Percentiles rank a stretch among this genome's conserved stretches.
Evolutionary conservation across 2,329 filamentous ascomycete genomes (phyloP).

Genomic region (Lojkania enalia): DNA sequence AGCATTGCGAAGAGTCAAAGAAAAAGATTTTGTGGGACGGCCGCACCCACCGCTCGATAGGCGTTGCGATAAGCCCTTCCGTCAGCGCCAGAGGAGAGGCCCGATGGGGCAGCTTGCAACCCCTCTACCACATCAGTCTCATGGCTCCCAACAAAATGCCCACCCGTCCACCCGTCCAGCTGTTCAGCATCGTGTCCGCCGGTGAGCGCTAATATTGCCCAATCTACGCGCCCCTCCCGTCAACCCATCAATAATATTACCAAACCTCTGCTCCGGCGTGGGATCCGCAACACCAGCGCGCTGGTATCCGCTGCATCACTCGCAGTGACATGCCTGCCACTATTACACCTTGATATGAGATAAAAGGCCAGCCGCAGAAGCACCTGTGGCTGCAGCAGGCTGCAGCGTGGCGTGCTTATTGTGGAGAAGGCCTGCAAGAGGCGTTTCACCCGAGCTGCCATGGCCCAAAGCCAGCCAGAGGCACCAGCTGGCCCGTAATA

Average conservation of each 20-base stretch:
- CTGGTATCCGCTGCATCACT: background rate
- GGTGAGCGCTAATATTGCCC: background rate
- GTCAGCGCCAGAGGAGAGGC: background rate
- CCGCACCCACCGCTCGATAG: background rate
- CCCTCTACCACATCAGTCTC: background rate
- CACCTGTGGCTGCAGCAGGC: slow-evolving; percentile 21
- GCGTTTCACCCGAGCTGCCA: too few species aligned
- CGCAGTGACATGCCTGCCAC: slow-evolving; percentile 1
- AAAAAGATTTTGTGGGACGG: slow-evolving; percentile 7
- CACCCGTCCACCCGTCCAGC: background rate
- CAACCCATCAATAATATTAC: slow-evolving; percentile 1
- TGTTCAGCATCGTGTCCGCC: background rate
- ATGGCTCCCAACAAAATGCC: slow-evolving; percentile 5
- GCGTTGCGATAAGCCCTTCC: slow-evolving; percentile 2
- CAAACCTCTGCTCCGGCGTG: background rate
- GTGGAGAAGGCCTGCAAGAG: slow-evolving; percentile 17
- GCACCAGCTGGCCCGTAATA: background rate
- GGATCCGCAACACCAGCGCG: background rate
- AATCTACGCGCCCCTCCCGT: too few species aligned
- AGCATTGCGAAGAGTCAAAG: slow-evolving; percentile 8
- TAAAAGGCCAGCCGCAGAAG: slow-evolving; percentile 8
- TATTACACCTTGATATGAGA: slow-evolving; percentile 19
- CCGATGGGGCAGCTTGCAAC: too few species aligned
- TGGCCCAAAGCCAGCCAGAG: too few species aligned
- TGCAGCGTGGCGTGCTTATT: slow-evolving; percentile 22